phyloP scores from a whole-genome alignment of 129 eudicot genomes.

The Flaveria sonorensis region DNA sequence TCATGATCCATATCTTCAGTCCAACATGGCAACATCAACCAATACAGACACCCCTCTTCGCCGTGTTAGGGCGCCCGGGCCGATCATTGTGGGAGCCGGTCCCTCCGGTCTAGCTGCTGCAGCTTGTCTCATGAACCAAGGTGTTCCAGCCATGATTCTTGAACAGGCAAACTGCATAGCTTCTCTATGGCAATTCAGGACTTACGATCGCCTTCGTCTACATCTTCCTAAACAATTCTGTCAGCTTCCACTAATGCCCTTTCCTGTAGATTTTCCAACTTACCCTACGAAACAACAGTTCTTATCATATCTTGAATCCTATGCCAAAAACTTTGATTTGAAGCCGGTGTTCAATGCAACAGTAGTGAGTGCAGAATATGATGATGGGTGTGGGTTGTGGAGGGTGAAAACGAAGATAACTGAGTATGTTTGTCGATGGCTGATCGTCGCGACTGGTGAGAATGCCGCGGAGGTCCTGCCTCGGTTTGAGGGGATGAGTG shows the following conservation, averaged over 20 bases:
- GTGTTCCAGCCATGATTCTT: constrained; percentile 49
- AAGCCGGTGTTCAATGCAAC: constrained; percentile 44
- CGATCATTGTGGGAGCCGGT: constrained; percentile 58
- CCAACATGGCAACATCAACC: constrained; percentile 22
- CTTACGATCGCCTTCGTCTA: constrained; percentile 55
- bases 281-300: constrained; percentile 51
- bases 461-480: constrained; percentile 49
- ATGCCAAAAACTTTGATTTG: constrained; percentile 40
- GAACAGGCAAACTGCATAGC: constrained; percentile 56
- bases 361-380: constrained; percentile 45
- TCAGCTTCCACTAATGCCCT: constrained; percentile 53
- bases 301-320: constrained; percentile 50
- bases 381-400: constrained; percentile 44
- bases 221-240: constrained; percentile 60
- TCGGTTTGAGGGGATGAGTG: constrained; percentile 41
- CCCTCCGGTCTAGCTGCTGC: constrained; percentile 59
- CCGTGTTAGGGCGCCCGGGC: constrained; percentile 47
- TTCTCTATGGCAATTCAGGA: constrained; percentile 51
- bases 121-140: constrained; percentile 49
- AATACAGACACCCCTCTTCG: not conserved
- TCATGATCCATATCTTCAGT: constrained; percentile 38
- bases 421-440: constrained; percentile 52
- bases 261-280: constrained; percentile 44
- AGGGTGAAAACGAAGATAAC: constrained; percentile 39
- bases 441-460: constrained; percentile 59